Base-by-base conservation (phyloP, 2,329 filamentous ascomycete genomes). In the Periglandula ipomoeae region DNA sequence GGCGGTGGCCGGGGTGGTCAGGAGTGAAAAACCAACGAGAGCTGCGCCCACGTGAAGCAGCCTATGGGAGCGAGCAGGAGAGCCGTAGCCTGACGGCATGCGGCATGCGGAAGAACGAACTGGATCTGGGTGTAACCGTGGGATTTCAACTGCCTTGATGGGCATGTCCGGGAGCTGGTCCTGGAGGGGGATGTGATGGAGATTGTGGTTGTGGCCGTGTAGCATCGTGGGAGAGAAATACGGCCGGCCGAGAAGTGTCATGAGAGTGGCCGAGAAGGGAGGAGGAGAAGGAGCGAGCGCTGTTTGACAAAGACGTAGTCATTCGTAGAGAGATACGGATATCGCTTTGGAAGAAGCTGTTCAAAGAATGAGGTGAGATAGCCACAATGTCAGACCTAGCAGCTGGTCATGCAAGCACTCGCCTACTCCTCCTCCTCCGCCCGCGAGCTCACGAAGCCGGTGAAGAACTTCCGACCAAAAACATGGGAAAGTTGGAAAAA, bases 21-120 rank as follows among this genome's bases (percentile, higher is more conserved):
- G 45, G 27, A 48, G 49, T 41, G 22, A 32, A 41, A 38, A 38
- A 22, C 15, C 39, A 27, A 19, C 23, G 15, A 24, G 39, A 26
- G 39, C 26, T 44, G 40, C 39, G 49, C 45, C 44, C 49, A 50
- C 49, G 49, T 50, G 49, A 50, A 45, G 49, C 45, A 26, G 27
- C 32, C 27, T 44, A 48, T 48, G 32, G 41, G 30, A 44, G 26
- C n/a, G 17, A 32, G 22, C 26, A 37, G 37, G 20, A 27, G 17
- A n/a, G 42, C 22, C 19, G 19, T 19, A 20, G 24, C 26, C 24
- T 23, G 15, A 13, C 9, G 22, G 7, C 44, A 40, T 34, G 24
- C 23, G 44, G 32, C 24, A 27, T 8, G 19, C 5, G 26, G 17
- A 26, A 30, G 19, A 39, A n/a, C n/a, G n/a, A n/a, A n/a, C n/a